Percentiles rank a stretch among this genome's conserved stretches.
Evolutionary conservation across 129 eudicot species (phyloP).

Genomic region (Helianthus tuberosus): DNA sequence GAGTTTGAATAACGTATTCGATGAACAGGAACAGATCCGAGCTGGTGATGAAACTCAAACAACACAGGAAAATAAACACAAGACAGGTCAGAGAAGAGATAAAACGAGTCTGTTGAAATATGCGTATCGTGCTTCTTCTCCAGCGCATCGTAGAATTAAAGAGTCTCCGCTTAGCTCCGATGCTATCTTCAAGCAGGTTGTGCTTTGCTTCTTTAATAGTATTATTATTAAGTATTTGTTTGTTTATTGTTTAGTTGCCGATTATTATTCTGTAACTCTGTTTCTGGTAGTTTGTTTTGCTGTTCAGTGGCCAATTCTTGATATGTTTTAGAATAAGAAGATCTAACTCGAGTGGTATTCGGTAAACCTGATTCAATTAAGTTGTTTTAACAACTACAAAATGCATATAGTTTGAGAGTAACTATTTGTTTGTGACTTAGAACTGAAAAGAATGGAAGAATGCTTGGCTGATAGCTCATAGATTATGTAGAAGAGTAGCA

Average conservation of each 20-base stretch:
- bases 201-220: not conserved
- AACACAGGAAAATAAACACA: conserved; percentile 20
- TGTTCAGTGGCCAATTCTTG: conserved; percentile 5
- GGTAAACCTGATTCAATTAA: not conserved
- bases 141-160: conserved; percentile 73
- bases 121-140: conserved; percentile 68
- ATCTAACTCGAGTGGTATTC: not conserved
- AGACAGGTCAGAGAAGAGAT: conserved; percentile 12
- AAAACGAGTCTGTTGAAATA: conserved; percentile 26
- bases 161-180: conserved; percentile 96
- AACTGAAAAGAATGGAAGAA: not conserved
- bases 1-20: not conserved
- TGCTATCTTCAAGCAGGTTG: conserved; percentile 92
- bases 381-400: not conserved
- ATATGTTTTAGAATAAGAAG: not conserved
- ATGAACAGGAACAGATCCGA: conserved; percentile 28
- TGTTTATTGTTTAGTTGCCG: not conserved
- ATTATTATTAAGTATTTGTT: not conserved
- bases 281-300: not conserved
- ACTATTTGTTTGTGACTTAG: not conserved
- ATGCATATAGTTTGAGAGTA: not conserved
- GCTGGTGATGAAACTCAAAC: not conserved
- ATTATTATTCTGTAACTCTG: not conserved
- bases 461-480: not conserved
- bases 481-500: not conserved